Conservation (phyloP, 2,329 filamentous ascomycete species). For the Hawksworthiomyces lignivorus region DNA sequence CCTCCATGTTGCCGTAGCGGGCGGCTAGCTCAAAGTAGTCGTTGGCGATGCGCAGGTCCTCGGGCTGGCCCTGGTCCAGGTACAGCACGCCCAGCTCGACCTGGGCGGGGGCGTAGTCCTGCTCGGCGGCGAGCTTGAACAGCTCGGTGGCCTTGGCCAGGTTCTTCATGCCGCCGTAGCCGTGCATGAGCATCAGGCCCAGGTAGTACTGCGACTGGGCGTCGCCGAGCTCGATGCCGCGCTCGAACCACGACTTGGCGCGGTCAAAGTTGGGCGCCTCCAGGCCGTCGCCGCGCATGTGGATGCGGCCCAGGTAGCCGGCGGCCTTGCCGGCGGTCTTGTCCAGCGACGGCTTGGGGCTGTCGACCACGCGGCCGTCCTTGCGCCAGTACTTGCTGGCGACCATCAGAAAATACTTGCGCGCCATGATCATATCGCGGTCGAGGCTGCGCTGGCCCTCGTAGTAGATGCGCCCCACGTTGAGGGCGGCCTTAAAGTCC, state of each 20-base stretch:
- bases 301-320: slow-evolving; percentile 83
- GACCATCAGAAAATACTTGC: slow-evolving; percentile 73
- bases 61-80: slow-evolving; percentile 66
- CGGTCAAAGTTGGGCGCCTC: slow-evolving; percentile 65
- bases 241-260: slow-evolving; percentile 75
- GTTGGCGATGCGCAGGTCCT: slow-evolving; percentile 68
- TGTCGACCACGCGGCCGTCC: slow-evolving; percentile 66
- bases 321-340: slow-evolving; percentile 77
- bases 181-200: slow-evolving; percentile 75
- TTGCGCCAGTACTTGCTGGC: slow-evolving; percentile 74
- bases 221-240: slow-evolving; percentile 68
- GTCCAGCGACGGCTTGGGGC: slow-evolving; percentile 62
- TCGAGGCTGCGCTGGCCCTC: slow-evolving; percentile 73
- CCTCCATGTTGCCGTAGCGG: slow-evolving; percentile 75
- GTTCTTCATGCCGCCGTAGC: slow-evolving; percentile 59
- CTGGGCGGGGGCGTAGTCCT: slow-evolving; percentile 72
- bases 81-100: slow-evolving; percentile 78
- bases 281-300: slow-evolving; percentile 77
- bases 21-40: slow-evolving; percentile 85
- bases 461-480: slow-evolving; percentile 78
- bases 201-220: slow-evolving; percentile 77
- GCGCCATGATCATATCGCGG: slow-evolving; percentile 64
- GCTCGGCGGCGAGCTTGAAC: slow-evolving; percentile 72
- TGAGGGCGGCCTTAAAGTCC: slow-evolving; percentile 79
- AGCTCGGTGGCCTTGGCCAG: slow-evolving; percentile 63